Percentiles rank a stretch among this genome's conserved stretches.
Evolutionary conservation across 1,284 basidiomycete species (phyloP).

Genomic region (Thecaphora thlaspeos): DNA sequence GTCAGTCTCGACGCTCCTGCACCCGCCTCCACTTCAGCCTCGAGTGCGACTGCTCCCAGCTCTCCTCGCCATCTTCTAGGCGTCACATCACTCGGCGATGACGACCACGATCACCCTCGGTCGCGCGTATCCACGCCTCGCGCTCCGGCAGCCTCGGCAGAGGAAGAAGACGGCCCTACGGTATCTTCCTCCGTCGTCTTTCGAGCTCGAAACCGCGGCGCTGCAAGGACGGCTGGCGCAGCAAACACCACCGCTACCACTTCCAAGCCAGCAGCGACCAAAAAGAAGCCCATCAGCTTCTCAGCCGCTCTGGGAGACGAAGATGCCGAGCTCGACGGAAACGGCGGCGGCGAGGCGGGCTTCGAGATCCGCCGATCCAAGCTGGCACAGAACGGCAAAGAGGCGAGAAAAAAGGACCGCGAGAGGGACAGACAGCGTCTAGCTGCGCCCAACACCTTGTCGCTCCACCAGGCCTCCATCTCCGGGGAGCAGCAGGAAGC

Average conservation of each 20-base stretch:
- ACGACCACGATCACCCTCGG: background rate
- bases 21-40: too few species aligned
- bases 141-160: background rate
- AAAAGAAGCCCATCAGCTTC: background rate
- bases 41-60: background rate
- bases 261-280: background rate
- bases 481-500: background rate
- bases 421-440: constrained; percentile 7
- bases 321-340: background rate
- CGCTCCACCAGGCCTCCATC: background rate
- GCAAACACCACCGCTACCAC: background rate
- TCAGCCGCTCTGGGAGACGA: background rate
- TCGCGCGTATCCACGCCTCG: too few species aligned
- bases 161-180: background rate
- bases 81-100: background rate
- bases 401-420: background rate
- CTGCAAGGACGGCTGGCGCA: too few species aligned
- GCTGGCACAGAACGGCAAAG: background rate
- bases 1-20: background rate
- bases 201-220: background rate
- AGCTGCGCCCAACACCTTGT: constrained; percentile 6
- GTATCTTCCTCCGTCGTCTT: background rate
- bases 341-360: constrained; percentile 1
- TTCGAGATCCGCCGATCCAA: constrained; percentile 23
- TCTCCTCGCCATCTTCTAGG: background rate